phyloP scores from a whole-genome alignment of 2,329 filamentous ascomycete species.

The Aspergillus nomiae region DNA sequence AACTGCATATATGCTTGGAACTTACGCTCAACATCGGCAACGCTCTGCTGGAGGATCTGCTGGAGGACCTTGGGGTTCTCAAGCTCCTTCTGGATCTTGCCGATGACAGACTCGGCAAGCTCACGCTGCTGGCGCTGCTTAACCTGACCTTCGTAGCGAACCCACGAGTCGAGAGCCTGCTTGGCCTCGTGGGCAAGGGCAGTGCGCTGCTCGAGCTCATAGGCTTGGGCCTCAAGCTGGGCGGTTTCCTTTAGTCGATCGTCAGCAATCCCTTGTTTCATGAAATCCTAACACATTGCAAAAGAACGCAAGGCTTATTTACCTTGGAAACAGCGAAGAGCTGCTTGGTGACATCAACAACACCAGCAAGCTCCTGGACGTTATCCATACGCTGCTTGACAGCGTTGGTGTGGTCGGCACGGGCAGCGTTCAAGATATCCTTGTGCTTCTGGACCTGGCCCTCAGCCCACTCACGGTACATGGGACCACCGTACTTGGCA shows the following conservation, averaged over 20 bases:
- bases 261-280: conserved; percentile 1
- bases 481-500: conserved; percentile 89
- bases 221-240: conserved; percentile 91
- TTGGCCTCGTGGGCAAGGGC: conserved; percentile 92
- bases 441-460: conserved; percentile 88
- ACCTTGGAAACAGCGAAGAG: conserved; percentile 99
- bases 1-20: conserved; percentile 14
- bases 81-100: conserved; percentile 98
- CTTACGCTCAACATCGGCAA: conserved; percentile 94
- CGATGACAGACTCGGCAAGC: conserved; percentile 87
- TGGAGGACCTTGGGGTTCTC: conserved; percentile 96
- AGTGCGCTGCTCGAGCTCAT: conserved; percentile 95
- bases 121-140: conserved; percentile 99
- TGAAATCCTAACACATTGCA: background rate
- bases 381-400: conserved; percentile 93
- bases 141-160: conserved; percentile 96
- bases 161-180: conserved; percentile 95
- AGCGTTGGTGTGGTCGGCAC: conserved; percentile 91
- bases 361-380: conserved; percentile 90
- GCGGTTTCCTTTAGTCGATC: conserved; percentile 76
- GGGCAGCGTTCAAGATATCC: conserved; percentile 89
- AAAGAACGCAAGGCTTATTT: conserved; percentile 25
- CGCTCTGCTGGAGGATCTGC: conserved; percentile 96
- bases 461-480: conserved; percentile 91
- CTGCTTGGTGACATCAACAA: conserved; percentile 95